Conservation (phyloP, 108 stramenopile genomes). For the Cyclotella cryptica region DNA sequence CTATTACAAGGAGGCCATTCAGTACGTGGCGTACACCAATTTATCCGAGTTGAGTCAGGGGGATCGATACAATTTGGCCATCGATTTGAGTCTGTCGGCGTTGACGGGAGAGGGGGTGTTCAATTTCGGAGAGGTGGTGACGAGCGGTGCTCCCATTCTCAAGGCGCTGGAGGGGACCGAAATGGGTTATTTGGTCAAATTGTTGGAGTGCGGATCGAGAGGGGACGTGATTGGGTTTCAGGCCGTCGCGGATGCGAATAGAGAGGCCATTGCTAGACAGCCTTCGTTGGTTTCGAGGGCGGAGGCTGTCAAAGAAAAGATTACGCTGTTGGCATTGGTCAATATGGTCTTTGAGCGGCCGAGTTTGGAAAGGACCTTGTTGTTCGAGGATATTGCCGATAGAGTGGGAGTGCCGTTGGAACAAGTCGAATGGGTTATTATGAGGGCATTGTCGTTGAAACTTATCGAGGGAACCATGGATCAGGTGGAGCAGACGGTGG, state of each 20-base stretch:
- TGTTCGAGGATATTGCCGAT: slow-evolving; percentile 89
- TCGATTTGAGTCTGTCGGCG: slow-evolving; percentile 94
- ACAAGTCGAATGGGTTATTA: slow-evolving; percentile 98
- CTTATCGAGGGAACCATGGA: slow-evolving; percentile 92
- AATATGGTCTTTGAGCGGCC: slow-evolving; percentile 93
- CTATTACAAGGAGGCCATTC: slow-evolving; percentile 91
- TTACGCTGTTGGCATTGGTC: slow-evolving; percentile 93
- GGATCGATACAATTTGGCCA: slow-evolving; percentile 71
- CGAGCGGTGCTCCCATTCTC: slow-evolving; percentile 77
- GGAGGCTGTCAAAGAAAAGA: slow-evolving; percentile 93
- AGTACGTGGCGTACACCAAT: slow-evolving; percentile 85
- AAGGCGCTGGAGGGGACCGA: slow-evolving; percentile 67
- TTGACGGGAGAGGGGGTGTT: slow-evolving; percentile 97
- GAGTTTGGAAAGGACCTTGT: slow-evolving; percentile 87
- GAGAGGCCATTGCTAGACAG: slow-evolving; percentile 75
- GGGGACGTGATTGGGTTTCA: slow-evolving; percentile 91
- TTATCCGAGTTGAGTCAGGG: slow-evolving; percentile 36
- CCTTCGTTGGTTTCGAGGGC: slow-evolving; percentile 86
- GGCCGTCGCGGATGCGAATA: slow-evolving; percentile 61
- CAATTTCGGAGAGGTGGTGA: slow-evolving; percentile 96
- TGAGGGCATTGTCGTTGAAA: slow-evolving; percentile 95
- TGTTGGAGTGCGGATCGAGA: slow-evolving; percentile 84
- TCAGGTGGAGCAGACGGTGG: slow-evolving; percentile 83
- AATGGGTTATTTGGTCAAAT: slow-evolving; percentile 74
- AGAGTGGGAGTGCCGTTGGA: slow-evolving; percentile 72